Conservation (phyloP, 2,329 filamentous ascomycete genomes). For the Domatiomyces globalis region DNA sequence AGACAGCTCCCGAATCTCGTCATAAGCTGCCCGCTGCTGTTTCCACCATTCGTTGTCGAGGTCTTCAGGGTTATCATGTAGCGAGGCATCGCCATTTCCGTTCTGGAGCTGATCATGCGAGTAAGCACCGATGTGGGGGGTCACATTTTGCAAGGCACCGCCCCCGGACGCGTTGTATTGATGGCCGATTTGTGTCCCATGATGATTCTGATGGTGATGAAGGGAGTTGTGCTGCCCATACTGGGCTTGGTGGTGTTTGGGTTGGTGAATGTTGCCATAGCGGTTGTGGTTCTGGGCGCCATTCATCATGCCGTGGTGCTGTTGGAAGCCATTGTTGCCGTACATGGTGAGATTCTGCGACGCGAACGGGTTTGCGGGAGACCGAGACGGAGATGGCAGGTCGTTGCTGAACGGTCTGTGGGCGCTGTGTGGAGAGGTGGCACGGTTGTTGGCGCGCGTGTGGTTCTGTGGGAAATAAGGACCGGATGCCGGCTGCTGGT, state of each 20-base stretch:
- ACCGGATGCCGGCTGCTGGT: slow-evolving; percentile 40
- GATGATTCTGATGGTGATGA: slow-evolving; percentile 23
- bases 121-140: slow-evolving; percentile 43
- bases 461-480: slow-evolving; percentile 36
- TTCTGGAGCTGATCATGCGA: slow-evolving; percentile 41
- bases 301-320: slow-evolving; percentile 38
- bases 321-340: slow-evolving; percentile 31
- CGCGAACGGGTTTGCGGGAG: slow-evolving; percentile 30
- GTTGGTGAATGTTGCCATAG: slow-evolving; percentile 34
- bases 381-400: slow-evolving; percentile 35
- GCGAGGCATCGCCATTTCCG: slow-evolving; percentile 38
- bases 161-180: slow-evolving; percentile 38
- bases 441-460: slow-evolving; percentile 30
- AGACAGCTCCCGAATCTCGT: slow-evolving; percentile 56
- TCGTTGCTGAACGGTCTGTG: slow-evolving; percentile 32
- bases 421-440: slow-evolving; percentile 32
- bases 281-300: slow-evolving; percentile 34
- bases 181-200: slow-evolving; percentile 29
- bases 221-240: slow-evolving; percentile 31
- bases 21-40: slow-evolving; percentile 68
- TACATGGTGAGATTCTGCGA: slow-evolving; percentile 35
- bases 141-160: slow-evolving; percentile 29
- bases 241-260: slow-evolving; percentile 34
- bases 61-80: slow-evolving; percentile 43
- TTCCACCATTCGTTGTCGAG: slow-evolving; percentile 65